These are phyloP conservation scores for Fusarium sp. DNA, from an alignment of 2,329 filamentous ascomycete genomes.

Conservation along the genomic window DNA sequence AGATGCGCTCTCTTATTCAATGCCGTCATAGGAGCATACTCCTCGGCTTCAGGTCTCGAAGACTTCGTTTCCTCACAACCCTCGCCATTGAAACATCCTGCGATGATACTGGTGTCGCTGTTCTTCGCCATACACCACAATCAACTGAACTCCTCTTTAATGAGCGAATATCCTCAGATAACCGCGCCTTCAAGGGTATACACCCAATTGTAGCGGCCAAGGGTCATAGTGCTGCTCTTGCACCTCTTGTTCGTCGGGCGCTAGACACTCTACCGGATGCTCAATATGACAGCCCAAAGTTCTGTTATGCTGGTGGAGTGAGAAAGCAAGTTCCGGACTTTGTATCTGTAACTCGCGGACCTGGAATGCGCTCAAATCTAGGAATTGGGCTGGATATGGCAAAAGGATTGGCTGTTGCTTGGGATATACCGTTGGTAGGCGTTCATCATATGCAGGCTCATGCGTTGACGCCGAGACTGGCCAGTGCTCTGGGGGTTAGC, in stretches of 20 bases:
- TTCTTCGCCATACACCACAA: slow-evolving; percentile 71
- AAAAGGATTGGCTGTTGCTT: slow-evolving; percentile 87
- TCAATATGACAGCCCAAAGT: slow-evolving; percentile 1
- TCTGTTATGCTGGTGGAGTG: slow-evolving; percentile 32
- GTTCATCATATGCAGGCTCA: slow-evolving; percentile 99
- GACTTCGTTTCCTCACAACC: slow-evolving; percentile 59
- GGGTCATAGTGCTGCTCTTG: slow-evolving; percentile 80
- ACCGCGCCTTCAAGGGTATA: slow-evolving; percentile 79
- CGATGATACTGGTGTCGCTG: slow-evolving; percentile 91
- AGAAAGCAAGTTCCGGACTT: slow-evolving; percentile 75
- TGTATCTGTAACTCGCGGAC: slow-evolving; percentile 89
- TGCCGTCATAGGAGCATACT: slow-evolving; percentile 2
- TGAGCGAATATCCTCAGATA: slow-evolving; percentile 84
- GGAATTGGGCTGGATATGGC: slow-evolving; percentile 83
- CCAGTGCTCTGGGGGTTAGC: slow-evolving; percentile 66
- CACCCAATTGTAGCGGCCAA: slow-evolving; percentile 81
- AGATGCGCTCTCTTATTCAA: slow-evolving; percentile 34
- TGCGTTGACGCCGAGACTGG: slow-evolving; percentile 86
- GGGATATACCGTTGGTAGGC: slow-evolving; percentile 83
- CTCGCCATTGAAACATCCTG: slow-evolving; percentile 88
- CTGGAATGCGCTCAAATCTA: slow-evolving; percentile 86
- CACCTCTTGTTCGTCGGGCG: slow-evolving; percentile 74
- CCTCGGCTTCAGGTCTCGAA: background rate
- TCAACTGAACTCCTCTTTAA: slow-evolving; percentile 78
- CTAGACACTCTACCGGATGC: slow-evolving; percentile 63